phyloP scores from a whole-genome alignment of 768 basidiomycete species.

The Xerocomellus intermedius region DNA sequence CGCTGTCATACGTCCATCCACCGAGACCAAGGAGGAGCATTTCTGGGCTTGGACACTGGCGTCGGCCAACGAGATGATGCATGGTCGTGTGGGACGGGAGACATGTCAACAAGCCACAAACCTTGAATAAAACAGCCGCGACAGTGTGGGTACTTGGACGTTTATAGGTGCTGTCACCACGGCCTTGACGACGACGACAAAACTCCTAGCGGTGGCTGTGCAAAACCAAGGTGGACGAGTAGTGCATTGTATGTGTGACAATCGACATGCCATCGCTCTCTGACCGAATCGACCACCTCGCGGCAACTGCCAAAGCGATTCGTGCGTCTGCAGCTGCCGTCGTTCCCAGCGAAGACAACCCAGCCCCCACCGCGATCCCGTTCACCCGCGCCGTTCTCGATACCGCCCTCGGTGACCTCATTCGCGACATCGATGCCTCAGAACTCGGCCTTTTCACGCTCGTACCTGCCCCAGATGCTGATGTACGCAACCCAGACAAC shows the following conservation, averaged over 20 bases:
- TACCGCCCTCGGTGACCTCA: constrained; percentile 66
- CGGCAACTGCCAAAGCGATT: constrained; percentile 51
- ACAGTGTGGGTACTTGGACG: not conserved
- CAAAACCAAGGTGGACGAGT: not conserved
- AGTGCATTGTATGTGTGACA: not conserved
- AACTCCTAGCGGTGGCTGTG: constrained; percentile 21
- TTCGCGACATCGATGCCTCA: constrained; percentile 75
- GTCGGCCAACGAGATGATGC: not conserved
- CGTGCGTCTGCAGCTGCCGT: constrained; percentile 40
- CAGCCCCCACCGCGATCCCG: constrained; percentile 20
- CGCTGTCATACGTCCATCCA: constrained; percentile 23
- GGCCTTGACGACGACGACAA: not conserved
- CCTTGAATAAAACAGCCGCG: constrained; percentile 20
- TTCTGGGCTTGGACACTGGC: not conserved
- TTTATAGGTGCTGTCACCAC: constrained; percentile 8
- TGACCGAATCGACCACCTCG: constrained; percentile 68
- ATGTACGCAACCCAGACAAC: constrained; percentile 28
- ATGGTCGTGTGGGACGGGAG: not conserved
- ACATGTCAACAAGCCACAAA: constrained; percentile 17
- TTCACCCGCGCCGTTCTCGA: constrained; percentile 68
- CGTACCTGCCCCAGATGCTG: constrained; percentile 36
- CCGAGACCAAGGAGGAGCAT: constrained; percentile 26
- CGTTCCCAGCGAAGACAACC: constrained; percentile 23
- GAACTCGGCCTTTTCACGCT: constrained; percentile 78
- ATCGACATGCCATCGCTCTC: constrained; percentile 52